Conservation (phyloP, 805 yeast genomes). For the Clavispora asparagi region DNA sequence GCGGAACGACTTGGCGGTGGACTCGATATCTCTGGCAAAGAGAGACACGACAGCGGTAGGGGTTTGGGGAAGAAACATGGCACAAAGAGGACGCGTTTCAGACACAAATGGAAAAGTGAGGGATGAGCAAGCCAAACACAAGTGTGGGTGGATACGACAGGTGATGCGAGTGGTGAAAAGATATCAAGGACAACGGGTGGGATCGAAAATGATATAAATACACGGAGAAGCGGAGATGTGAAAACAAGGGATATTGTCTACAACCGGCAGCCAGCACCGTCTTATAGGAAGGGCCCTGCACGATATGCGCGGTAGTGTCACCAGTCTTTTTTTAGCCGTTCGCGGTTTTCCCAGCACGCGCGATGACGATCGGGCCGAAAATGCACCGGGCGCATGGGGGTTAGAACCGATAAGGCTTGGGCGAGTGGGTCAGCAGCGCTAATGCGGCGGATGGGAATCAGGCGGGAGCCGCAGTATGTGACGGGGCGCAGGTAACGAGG, state of each 20-base stretch:
- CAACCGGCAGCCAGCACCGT: neutral
- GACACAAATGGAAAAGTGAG: neutral
- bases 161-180: too few relatives aligned
- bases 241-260: neutral
- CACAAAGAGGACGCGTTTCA: neutral
- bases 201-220: too few relatives aligned
- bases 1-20: slow-evolving; percentile 50
- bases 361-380: neutral
- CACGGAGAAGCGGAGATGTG: neutral
- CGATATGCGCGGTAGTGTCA: neutral
- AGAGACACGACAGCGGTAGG: slow-evolving; percentile 2
- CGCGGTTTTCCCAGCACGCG: neutral
- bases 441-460: neutral
- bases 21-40: slow-evolving; percentile 16
- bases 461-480: neutral
- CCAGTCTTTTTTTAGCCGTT: neutral
- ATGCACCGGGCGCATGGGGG: neutral
- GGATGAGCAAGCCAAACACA: too few relatives aligned
- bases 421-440: too few relatives aligned
- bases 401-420: too few relatives aligned
- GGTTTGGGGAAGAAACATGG: neutral
- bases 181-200: too few relatives aligned
- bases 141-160: too few relatives aligned
- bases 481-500: neutral
- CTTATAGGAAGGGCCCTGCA: neutral